Percentiles rank a stretch among this genome's conserved stretches.
phyloP scores from a whole-genome alignment of 257 asterid genomes.

The Coffea eugenioides region DNA sequence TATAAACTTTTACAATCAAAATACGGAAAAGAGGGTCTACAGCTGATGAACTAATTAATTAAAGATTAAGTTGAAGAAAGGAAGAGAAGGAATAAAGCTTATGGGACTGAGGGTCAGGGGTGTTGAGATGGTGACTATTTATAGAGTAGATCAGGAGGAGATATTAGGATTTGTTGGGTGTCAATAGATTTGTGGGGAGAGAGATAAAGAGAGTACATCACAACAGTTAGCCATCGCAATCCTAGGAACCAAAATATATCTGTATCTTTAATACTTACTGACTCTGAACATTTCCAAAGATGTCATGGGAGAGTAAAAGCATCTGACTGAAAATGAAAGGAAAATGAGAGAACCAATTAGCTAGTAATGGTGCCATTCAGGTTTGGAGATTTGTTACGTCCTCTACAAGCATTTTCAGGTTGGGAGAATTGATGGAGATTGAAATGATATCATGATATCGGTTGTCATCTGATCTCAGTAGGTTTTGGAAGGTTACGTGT shows the following conservation, averaged over 20 bases:
- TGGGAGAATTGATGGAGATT: constrained; percentile 14
- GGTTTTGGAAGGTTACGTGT: constrained; percentile 17
- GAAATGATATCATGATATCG: not conserved
- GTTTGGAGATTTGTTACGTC: constrained; percentile 30
- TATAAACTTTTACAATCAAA: not conserved
- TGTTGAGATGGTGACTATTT: constrained; percentile 8
- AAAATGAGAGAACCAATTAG: constrained; percentile 7
- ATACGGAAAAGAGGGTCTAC: not conserved
- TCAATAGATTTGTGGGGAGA: not conserved
- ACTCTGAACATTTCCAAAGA: constrained; percentile 19
- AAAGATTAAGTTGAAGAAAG: not conserved
- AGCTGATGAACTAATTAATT: not conserved
- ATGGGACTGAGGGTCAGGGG: not conserved
- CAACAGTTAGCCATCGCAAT: constrained; percentile 31
- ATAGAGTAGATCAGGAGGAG: constrained; percentile 9
- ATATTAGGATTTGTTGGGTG: constrained; percentile 20
- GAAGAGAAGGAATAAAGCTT: constrained; percentile 1
- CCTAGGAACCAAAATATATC: constrained; percentile 24
- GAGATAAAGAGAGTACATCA: constrained; percentile 1
- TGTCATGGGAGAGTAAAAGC: constrained; percentile 19
- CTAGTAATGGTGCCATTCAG: constrained; percentile 29
- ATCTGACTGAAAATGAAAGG: constrained; percentile 12
- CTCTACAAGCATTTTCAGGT: constrained; percentile 18
- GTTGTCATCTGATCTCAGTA: not conserved
- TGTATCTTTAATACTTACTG: constrained; percentile 7